phyloP scores from a whole-genome alignment of 148 eudicot genomes.

The Vaccinium darrowii region DNA sequence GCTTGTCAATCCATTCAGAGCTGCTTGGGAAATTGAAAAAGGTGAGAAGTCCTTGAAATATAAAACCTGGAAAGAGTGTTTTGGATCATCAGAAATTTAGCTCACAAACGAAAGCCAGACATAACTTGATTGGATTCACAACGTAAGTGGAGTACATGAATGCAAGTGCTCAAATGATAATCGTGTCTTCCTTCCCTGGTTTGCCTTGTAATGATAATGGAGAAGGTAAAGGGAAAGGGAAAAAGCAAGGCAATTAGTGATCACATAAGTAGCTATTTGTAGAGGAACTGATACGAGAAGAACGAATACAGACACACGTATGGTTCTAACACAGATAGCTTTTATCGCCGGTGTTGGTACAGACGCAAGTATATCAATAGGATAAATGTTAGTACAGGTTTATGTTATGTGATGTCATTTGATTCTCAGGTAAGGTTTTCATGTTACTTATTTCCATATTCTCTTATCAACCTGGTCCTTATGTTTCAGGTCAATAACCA shows the following conservation, averaged over 20 bases:
- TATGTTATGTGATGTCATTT: neutral
- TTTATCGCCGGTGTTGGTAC: neutral
- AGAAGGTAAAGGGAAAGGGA: too few species aligned
- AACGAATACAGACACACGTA: neutral
- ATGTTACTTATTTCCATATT: neutral
- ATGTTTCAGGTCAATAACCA: neutral
- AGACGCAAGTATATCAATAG: neutral
- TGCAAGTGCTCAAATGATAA: neutral
- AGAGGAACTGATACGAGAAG: neutral
- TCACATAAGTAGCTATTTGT: neutral
- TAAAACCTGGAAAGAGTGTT: slow-evolving; percentile 46
- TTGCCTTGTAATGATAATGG: too few species aligned
- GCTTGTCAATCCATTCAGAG: slow-evolving; percentile 60
- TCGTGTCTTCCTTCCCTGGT: neutral
- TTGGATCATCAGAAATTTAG: neutral
- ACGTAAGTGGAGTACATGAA: neutral
- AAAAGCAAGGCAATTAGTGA: neutral
- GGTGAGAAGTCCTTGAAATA: slow-evolving; percentile 80
- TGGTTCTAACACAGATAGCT: neutral
- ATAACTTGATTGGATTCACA: neutral
- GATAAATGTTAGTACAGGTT: neutral
- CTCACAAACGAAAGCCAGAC: neutral
- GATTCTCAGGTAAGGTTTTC: neutral
- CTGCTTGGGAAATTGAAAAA: slow-evolving; percentile 50
- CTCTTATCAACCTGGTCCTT: neutral